phyloP scores from a whole-genome alignment of 768 basidiomycete genomes.

The Trametopsis cervina region DNA sequence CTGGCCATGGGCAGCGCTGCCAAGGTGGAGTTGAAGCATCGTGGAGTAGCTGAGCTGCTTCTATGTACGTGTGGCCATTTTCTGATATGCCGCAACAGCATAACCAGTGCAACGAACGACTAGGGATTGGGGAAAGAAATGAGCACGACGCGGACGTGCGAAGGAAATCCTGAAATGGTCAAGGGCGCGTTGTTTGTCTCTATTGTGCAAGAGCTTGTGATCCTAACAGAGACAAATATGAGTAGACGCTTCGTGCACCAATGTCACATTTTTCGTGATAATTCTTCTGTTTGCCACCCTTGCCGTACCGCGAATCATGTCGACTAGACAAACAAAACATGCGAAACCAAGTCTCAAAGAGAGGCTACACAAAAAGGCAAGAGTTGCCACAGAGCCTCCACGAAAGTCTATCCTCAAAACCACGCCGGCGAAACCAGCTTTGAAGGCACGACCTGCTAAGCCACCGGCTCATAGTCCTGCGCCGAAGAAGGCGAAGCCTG shows the following conservation, averaged over 20 bases:
- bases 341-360: not conserved
- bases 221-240: slow-evolving; percentile 18
- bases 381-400: not conserved
- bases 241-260: too few relatives aligned
- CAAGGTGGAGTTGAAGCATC: not conserved
- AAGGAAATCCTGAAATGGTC: not conserved
- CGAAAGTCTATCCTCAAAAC: slow-evolving; percentile 9
- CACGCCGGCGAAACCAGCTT: slow-evolving; percentile 17
- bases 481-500: slow-evolving; percentile 8
- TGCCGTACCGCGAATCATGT: too few relatives aligned
- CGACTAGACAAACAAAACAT: not conserved
- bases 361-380: slow-evolving; percentile 7
- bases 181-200: slow-evolving; percentile 13
- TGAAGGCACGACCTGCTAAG: slow-evolving; percentile 5
- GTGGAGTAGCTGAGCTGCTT: not conserved
- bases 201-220: slow-evolving; percentile 16
- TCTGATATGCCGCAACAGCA: not conserved
- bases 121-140: too few relatives aligned
- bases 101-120: too few relatives aligned
- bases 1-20: too few relatives aligned
- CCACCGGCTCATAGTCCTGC: not conserved
- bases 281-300: too few relatives aligned
- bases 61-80: not conserved
- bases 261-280: too few relatives aligned
- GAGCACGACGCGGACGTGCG: too few relatives aligned